phyloP scores from a whole-genome alignment of 495 filamentous ascomycete genomes.

The Viridothelium virens region DNA sequence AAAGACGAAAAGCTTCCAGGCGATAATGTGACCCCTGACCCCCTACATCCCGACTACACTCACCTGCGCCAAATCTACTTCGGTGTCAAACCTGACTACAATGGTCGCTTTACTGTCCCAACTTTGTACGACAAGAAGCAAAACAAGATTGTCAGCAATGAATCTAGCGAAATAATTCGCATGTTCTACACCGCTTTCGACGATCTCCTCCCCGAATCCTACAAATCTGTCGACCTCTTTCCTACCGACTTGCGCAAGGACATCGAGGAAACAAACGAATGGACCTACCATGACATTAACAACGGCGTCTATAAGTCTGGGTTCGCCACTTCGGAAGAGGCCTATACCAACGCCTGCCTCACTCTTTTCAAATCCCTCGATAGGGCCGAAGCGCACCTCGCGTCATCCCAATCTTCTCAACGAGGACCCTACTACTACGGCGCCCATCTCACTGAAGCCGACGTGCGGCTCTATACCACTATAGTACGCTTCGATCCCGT shows the following conservation, averaged over 20 bases:
- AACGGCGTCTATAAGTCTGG: constrained; percentile 42
- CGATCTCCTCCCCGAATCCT: constrained; percentile 52
- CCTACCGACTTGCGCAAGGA: constrained; percentile 49
- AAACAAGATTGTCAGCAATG: constrained; percentile 72
- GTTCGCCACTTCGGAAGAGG: constrained; percentile 52
- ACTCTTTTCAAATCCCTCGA: constrained; percentile 67
- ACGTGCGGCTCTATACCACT: constrained; percentile 75
- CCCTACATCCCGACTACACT: constrained; percentile 51
- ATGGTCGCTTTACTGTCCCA: constrained; percentile 72
- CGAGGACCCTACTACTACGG: constrained; percentile 61
- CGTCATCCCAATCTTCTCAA: constrained; percentile 28
- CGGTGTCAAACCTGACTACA: constrained; percentile 57
- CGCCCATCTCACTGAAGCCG: constrained; percentile 63
- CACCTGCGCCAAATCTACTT: constrained; percentile 68
- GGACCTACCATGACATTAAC: constrained; percentile 80
- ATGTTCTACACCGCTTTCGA: constrained; percentile 74
- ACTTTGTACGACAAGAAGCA: constrained; percentile 68
- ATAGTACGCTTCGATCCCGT: constrained; percentile 80
- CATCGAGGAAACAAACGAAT: constrained; percentile 71
- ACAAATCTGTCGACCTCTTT: constrained; percentile 56
- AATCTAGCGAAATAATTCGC: constrained; percentile 76
- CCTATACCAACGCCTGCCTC: constrained; percentile 61
- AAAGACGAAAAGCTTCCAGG: constrained; percentile 39
- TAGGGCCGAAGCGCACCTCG: constrained; percentile 58
- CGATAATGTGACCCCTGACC: constrained; percentile 51